These are phyloP conservation scores for Acanthamoeba healyi DNA, from an alignment of 208 protist species.

Conservation along the genomic window DNA sequence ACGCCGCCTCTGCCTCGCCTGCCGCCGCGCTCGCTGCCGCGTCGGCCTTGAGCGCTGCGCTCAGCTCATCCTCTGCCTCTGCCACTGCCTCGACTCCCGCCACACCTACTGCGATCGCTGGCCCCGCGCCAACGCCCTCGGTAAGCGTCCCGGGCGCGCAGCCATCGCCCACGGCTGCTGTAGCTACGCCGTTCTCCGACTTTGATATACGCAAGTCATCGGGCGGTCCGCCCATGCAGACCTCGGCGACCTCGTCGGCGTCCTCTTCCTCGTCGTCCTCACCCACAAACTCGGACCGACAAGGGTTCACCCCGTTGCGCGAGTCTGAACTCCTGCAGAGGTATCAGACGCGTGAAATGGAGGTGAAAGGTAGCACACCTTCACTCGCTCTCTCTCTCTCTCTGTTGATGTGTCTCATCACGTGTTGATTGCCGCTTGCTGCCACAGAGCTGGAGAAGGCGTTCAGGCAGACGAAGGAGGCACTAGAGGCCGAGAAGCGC, in stretches of 20 bases:
- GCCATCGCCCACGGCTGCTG: not conserved
- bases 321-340: not conserved
- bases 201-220: not conserved
- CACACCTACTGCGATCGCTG: not conserved
- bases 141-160: not conserved
- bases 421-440: not conserved
- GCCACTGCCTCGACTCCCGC: not conserved
- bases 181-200: not conserved
- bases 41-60: slow-evolving; percentile 1
- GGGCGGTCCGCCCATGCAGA: not conserved
- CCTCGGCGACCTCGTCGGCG: not conserved
- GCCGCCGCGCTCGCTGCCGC: not conserved
- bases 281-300: not conserved
- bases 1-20: not conserved
- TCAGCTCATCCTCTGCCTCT: not conserved
- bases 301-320: not conserved
- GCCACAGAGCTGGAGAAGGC: slow-evolving; percentile 36
- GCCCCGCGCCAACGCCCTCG: not conserved
- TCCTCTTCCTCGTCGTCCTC: not conserved
- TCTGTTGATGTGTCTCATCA: not conserved
- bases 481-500: slow-evolving; percentile 31
- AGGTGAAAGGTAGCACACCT: slow-evolving; percentile 21
- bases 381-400: not conserved
- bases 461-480: slow-evolving; percentile 23
- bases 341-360: slow-evolving; percentile 45